Evolutionary conservation across 2,329 filamentous ascomycete genomes (phyloP).

Genomic region (Trichoderma atroviride): DNA sequence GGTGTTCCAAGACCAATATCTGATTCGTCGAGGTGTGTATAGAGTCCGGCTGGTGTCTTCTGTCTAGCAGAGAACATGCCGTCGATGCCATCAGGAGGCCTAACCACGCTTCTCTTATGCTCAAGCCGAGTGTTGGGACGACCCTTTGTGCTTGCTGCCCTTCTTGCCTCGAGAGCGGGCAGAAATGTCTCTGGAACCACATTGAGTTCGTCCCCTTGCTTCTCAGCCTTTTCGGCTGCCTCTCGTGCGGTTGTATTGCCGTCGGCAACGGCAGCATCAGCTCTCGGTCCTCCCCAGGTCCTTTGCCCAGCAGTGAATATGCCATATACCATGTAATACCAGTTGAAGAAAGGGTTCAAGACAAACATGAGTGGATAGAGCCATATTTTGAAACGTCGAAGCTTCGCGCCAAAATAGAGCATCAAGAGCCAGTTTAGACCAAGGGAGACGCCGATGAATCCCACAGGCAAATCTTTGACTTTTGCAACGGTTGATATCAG

Average conservation of each 20-base stretch:
- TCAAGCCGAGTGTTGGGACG: conserved; percentile 41
- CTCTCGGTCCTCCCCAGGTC: conserved; percentile 93
- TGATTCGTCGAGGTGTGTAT: conserved; percentile 54
- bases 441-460: conserved; percentile 90
- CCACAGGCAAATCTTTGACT: conserved; percentile 78
- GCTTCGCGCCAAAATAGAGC: conserved; percentile 89
- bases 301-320: conserved; percentile 93
- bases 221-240: conserved; percentile 79
- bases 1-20: conserved; percentile 20
- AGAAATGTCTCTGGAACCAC: conserved; percentile 85
- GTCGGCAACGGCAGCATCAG: conserved; percentile 83
- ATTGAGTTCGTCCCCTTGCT: conserved; percentile 84
- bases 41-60: conserved; percentile 68
- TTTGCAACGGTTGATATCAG: conserved; percentile 81
- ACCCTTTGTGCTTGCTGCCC: conserved; percentile 36
- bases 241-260: conserved; percentile 74
- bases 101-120: conserved; percentile 60
- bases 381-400: conserved; percentile 90
- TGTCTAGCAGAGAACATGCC: conserved; percentile 77
- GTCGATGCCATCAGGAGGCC: conserved; percentile 74
- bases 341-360: conserved; percentile 95
- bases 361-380: conserved; percentile 95
- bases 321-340: conserved; percentile 97
- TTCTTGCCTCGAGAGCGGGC: conserved; percentile 56
- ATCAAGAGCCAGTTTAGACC: conserved; percentile 94